phyloP scores from a whole-genome alignment of 176 grass and related monocot genomes.

The Aegilops sharonensis region DNA sequence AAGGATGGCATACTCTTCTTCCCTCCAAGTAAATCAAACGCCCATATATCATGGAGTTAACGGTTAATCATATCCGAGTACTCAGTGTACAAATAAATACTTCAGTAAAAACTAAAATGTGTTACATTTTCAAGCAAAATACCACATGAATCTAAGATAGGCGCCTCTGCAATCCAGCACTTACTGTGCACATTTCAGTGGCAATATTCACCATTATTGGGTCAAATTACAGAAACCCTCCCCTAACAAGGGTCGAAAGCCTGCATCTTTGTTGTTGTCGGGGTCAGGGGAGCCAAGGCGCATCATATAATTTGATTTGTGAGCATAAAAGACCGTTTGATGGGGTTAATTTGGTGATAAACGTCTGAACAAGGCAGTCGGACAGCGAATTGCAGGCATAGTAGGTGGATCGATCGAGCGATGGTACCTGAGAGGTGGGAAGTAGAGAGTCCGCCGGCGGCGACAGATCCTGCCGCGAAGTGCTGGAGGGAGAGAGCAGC shows the following conservation, averaged over 20 bases:
- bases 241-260: too few relatives aligned
- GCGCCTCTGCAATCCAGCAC: neutral
- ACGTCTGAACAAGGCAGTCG: neutral
- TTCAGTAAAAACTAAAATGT: neutral
- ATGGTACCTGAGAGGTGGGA: neutral
- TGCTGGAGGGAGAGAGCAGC: neutral
- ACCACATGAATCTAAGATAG: neutral
- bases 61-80: neutral
- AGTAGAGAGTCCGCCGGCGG: neutral
- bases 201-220: neutral
- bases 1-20: neutral
- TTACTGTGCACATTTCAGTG: neutral
- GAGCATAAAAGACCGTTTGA: too few relatives aligned
- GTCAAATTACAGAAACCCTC: too few relatives aligned
- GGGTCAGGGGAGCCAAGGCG: too few relatives aligned
- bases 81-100: too few relatives aligned
- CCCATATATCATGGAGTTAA: constrained; percentile 1
- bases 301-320: too few relatives aligned
- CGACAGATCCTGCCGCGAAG: too few relatives aligned
- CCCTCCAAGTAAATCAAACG: too few relatives aligned
- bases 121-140: neutral
- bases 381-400: neutral
- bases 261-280: too few relatives aligned
- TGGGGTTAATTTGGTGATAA: too few relatives aligned
- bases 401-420: neutral